Conservation (phyloP, 179 eudicot genomes). For the Pouteria campechiana region DNA sequence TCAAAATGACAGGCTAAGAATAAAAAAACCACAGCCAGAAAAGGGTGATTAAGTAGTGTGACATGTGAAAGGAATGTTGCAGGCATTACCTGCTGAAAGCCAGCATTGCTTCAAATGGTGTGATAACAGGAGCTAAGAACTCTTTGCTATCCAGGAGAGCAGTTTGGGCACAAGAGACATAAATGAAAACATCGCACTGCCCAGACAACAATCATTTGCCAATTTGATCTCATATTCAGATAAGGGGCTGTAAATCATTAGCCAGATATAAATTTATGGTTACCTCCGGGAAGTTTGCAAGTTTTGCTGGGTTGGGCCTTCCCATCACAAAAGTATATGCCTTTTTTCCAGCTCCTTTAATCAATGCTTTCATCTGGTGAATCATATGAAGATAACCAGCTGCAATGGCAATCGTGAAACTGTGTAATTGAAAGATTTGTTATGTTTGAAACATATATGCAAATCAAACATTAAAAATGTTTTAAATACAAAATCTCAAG, state of each 20-base stretch:
- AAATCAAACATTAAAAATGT: too few relatives aligned
- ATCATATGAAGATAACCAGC: conserved; percentile 96
- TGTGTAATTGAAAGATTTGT: too few relatives aligned
- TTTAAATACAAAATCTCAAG: too few relatives aligned
- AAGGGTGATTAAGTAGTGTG: background rate
- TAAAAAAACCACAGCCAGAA: conserved; percentile 69
- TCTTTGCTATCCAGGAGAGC: conserved; percentile 97
- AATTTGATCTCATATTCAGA: background rate
- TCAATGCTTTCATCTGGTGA: conserved; percentile 66
- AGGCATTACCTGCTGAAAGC: conserved; percentile 69
- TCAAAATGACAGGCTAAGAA: too few relatives aligned
- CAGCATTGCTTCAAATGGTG: conserved; percentile 86
- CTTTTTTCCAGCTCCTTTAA: conserved; percentile 72
- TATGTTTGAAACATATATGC: too few relatives aligned
- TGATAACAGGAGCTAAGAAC: conserved; percentile 90
- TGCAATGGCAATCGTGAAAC: conserved; percentile 36
- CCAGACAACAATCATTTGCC: conserved; percentile 1
- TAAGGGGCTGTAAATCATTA: too few relatives aligned
- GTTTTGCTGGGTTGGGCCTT: conserved; percentile 92
- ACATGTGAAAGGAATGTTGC: background rate
- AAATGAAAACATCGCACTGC: conserved; percentile 93
- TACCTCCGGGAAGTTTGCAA: conserved; percentile 99
- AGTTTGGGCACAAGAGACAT: conserved; percentile 92
- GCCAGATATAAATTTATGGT: background rate
- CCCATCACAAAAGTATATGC: conserved; percentile 81